phyloP scores from a whole-genome alignment of 2,329 filamentous ascomycete species.

The Fusarium chlamydosporum region DNA sequence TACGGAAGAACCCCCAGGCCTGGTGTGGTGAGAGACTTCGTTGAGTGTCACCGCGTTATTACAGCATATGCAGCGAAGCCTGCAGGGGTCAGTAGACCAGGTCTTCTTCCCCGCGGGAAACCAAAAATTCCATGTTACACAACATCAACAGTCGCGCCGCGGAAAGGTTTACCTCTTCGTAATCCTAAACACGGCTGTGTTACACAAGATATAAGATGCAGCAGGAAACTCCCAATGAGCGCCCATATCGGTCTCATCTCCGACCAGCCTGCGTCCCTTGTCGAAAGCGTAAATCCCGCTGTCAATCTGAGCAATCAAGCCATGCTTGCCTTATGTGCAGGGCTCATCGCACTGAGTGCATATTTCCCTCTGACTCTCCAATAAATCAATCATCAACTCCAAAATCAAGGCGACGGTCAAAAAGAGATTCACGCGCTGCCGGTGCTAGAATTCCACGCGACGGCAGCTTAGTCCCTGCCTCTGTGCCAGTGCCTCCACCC shows the following conservation, averaged over 20 bases:
- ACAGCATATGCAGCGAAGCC: no score
- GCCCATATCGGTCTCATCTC: constrained; percentile 73
- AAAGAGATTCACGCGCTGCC: constrained; percentile 1
- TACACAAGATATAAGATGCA: constrained; percentile 1
- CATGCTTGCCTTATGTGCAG: constrained; percentile 70
- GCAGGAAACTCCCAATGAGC: constrained; percentile 29
- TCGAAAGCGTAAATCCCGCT: constrained; percentile 72
- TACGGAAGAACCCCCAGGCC: no score
- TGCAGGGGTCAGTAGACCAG: no score
- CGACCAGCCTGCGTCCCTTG: constrained; percentile 72
- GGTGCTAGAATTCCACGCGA: not conserved
- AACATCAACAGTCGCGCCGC: not conserved
- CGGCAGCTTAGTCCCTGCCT: not conserved
- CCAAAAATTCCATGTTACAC: not conserved
- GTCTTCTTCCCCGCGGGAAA: constrained; percentile 1
- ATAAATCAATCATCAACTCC: constrained; percentile 33
- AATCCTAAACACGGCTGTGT: not conserved
- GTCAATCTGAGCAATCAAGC: constrained; percentile 67
- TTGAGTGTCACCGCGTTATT: no score
- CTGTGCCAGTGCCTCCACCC: not conserved
- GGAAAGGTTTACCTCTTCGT: not conserved
- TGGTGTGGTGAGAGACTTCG: no score
- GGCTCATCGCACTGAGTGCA: constrained; percentile 69
- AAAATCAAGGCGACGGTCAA: constrained; percentile 31
- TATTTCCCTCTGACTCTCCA: constrained; percentile 61